Conservation (phyloP, 2,329 filamentous ascomycete species). For the Claviceps spartinae region DNA sequence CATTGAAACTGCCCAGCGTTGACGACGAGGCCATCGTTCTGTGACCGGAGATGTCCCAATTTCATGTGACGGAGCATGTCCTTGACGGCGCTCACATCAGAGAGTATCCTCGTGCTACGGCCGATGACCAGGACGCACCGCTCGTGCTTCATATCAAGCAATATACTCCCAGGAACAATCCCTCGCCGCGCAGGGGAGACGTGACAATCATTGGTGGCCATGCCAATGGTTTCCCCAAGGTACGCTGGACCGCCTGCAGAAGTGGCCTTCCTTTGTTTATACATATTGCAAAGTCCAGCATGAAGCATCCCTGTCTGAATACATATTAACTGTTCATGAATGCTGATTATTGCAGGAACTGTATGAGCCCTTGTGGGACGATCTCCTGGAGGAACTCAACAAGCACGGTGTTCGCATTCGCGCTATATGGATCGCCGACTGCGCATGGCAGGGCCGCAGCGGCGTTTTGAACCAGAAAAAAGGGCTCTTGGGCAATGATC, state of each 20-base stretch:
- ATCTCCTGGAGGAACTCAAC: constrained; percentile 49
- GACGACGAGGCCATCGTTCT: too few species aligned
- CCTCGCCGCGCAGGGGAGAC: constrained; percentile 54
- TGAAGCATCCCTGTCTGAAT: background rate
- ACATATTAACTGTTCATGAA: background rate
- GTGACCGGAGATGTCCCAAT: constrained; percentile 17
- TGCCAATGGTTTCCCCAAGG: constrained; percentile 88
- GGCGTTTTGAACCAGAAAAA: constrained; percentile 60
- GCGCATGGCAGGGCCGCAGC: constrained; percentile 73
- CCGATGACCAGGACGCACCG: constrained; percentile 58
- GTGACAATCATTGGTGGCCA: constrained; percentile 78
- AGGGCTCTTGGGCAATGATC: constrained; percentile 60
- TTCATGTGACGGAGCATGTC: constrained; percentile 59
- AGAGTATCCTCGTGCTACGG: constrained; percentile 64
- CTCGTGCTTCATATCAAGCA: constrained; percentile 72
- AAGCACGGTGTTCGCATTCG: constrained; percentile 55
- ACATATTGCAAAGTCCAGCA: too few species aligned
- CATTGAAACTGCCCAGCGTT: too few species aligned
- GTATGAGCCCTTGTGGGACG: constrained; percentile 86
- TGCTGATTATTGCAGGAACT: constrained; percentile 48
- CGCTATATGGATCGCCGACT: constrained; percentile 80
- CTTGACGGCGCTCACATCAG: constrained; percentile 66
- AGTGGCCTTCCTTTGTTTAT: background rate
- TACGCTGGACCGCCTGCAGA: constrained; percentile 17
- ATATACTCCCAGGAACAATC: constrained; percentile 66